phyloP scores from a whole-genome alignment of 73 alveolate species.

The Symbiodinium pilosum region DNA sequence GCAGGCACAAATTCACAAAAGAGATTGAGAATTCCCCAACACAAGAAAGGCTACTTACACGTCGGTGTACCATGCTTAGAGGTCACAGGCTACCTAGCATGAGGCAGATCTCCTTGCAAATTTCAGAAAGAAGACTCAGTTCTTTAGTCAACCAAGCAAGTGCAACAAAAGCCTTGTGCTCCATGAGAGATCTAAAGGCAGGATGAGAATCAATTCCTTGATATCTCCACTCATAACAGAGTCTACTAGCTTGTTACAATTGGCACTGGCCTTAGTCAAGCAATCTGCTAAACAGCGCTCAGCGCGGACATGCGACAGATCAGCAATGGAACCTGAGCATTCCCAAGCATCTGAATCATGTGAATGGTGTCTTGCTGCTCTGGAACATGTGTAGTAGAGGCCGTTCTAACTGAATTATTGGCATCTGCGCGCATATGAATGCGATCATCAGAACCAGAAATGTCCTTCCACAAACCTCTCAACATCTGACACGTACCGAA shows the following conservation, averaged over 20 bases:
- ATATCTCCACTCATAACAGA: not conserved
- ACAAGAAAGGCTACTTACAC: too few relatives aligned
- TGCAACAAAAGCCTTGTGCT: not conserved
- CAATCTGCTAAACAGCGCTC: not conserved
- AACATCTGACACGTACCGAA: not conserved
- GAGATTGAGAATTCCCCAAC: too few relatives aligned
- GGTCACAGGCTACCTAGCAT: too few relatives aligned
- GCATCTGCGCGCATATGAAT: constrained; percentile 2
- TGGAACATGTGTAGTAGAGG: not conserved
- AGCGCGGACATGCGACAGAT: not conserved
- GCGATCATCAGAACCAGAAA: not conserved
- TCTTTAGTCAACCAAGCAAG: not conserved
- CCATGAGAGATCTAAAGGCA: not conserved
- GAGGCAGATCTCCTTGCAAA: too few relatives aligned
- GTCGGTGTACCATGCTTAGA: too few relatives aligned
- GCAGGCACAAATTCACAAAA: too few relatives aligned
- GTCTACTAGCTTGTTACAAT: not conserved
- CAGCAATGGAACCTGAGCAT: not conserved
- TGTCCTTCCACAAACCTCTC: not conserved
- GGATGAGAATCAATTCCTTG: not conserved
- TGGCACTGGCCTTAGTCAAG: not conserved
- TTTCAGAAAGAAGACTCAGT: too few relatives aligned
- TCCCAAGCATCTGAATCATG: not conserved
- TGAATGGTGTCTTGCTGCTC: constrained; percentile 29
- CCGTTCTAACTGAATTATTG: not conserved